A percentile compares a stretch with the other conserved stretches of the same genome.
phyloP scores from a whole-genome alignment of 805 yeast genomes.

The Grigorovia transvaalensis region DNA sequence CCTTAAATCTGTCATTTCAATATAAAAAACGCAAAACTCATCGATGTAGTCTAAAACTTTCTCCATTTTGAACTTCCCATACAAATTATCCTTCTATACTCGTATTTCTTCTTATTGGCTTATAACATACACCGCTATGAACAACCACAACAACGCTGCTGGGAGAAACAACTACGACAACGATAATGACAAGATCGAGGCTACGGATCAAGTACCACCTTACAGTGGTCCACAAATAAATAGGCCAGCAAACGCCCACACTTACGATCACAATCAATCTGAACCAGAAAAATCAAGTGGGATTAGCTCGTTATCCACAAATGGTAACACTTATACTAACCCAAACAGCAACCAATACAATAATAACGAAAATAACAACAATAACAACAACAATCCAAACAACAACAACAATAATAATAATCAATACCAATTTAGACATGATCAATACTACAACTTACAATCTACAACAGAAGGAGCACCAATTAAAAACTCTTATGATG shows the following conservation, averaged over 20 bases:
- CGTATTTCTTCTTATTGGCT: too few species aligned
- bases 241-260: background rate
- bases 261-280: background rate
- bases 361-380: background rate
- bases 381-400: constrained; percentile 1
- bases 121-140: too few species aligned
- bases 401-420: constrained; percentile 5
- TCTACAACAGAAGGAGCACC: constrained; percentile 30
- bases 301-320: background rate
- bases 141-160: background rate
- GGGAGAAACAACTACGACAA: background rate
- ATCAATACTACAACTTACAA: constrained; percentile 21
- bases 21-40: too few species aligned
- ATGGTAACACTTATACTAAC: background rate
- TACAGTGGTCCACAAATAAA: background rate
- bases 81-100: too few species aligned
- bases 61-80: too few species aligned
- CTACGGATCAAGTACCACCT: background rate
- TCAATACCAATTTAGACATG: constrained; percentile 19
- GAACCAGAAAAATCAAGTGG: background rate
- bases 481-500: constrained; percentile 45
- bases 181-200: background rate
- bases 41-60: too few species aligned
- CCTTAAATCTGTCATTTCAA: too few species aligned
- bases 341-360: background rate